Percentiles rank a stretch among this genome's conserved stretches.
phyloP scores from a whole-genome alignment of 306 rosid species.

The Casuarina equisetifolia region DNA sequence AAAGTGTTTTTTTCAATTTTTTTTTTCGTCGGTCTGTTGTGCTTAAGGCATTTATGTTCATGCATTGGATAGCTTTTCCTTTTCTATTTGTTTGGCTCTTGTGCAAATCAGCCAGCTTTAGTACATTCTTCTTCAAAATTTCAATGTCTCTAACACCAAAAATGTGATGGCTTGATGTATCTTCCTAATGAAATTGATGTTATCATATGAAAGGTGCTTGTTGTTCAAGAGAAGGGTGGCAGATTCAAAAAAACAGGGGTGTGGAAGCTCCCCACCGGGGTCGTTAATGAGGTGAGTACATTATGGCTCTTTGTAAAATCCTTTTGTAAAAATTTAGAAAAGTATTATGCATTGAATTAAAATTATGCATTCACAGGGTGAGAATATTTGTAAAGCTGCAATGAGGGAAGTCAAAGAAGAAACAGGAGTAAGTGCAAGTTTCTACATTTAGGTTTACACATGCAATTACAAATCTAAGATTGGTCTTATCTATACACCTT shows the following conservation, averaged over 20 bases:
- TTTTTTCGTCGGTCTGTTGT: too few relatives aligned
- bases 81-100: too few relatives aligned
- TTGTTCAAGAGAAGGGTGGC: constrained; percentile 73
- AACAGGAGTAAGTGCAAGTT: constrained; percentile 68
- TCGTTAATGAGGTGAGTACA: constrained; percentile 61
- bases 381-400: constrained; percentile 75
- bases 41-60: too few relatives aligned
- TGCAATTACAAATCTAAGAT: constrained; percentile 14
- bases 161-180: not conserved
- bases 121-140: not conserved
- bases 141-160: not conserved
- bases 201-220: constrained; percentile 56
- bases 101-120: not conserved
- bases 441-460: not conserved
- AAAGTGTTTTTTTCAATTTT: too few relatives aligned
- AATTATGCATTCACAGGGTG: constrained; percentile 53
- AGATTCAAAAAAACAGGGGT: constrained; percentile 59
- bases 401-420: constrained; percentile 90
- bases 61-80: too few relatives aligned
- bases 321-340: not conserved
- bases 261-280: constrained; percentile 93
- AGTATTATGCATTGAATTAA: not conserved
- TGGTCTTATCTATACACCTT: constrained; percentile 19
- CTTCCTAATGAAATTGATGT: constrained; percentile 16
- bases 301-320: not conserved